These are phyloP conservation scores for Aureobasidium sp. DNA, from an alignment of 2,329 filamentous ascomycete genomes.

Conservation along the genomic window DNA sequence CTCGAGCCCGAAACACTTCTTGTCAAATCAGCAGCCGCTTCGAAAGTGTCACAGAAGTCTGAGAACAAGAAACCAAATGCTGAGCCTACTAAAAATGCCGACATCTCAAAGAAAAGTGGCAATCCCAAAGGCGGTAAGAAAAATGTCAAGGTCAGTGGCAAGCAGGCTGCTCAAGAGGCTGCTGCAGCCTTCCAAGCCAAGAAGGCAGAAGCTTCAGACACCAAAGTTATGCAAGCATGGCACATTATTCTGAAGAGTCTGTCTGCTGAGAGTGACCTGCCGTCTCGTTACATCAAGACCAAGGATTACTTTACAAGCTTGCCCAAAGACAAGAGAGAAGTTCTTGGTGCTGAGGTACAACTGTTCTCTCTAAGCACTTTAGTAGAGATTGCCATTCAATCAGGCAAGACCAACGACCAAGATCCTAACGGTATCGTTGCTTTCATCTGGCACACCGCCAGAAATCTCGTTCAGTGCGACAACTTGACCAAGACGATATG, in stretches of 20 bases:
- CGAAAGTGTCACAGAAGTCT: constrained; percentile 10
- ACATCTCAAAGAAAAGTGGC: constrained; percentile 21
- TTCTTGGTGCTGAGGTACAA: constrained; percentile 40
- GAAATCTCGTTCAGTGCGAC: constrained; percentile 32
- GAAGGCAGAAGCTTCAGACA: constrained; percentile 35
- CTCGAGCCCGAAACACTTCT: constrained; percentile 55
- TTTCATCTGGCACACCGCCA: constrained; percentile 40
- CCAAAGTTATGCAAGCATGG: constrained; percentile 42
- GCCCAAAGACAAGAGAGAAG: constrained; percentile 32
- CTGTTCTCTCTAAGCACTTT: constrained; percentile 46
- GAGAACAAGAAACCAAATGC: background rate
- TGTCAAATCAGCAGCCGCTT: constrained; percentile 18
- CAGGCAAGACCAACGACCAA: constrained; percentile 30
- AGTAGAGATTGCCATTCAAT: constrained; percentile 42
- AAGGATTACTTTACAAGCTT: constrained; percentile 43
- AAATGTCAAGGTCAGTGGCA: constrained; percentile 30
- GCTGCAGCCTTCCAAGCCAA: constrained; percentile 36
- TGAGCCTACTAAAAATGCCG: constrained; percentile 18
- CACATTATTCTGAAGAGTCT: constrained; percentile 39
- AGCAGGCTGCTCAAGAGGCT: constrained; percentile 39
- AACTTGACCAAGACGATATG: constrained; percentile 38
- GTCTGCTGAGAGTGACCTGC: constrained; percentile 38
- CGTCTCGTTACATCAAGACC: constrained; percentile 43
- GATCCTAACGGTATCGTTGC: constrained; percentile 37
- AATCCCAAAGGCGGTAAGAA: constrained; percentile 30